Evolutionary conservation across 2,329 filamentous ascomycete genomes (phyloP).

Genomic region (Xylaria sp.): DNA sequence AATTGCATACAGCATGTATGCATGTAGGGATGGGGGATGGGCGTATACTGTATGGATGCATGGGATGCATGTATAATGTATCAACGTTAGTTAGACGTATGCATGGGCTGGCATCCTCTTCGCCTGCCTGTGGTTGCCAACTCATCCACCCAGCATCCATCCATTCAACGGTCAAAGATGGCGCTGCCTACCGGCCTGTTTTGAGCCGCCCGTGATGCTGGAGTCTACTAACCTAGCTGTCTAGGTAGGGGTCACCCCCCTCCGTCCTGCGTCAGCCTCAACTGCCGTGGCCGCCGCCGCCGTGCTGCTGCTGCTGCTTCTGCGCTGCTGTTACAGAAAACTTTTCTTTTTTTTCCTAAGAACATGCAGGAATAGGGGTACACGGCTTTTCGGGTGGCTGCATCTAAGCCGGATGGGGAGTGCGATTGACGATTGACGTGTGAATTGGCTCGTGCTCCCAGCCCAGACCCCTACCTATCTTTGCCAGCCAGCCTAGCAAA

Average conservation of each 20-base stretch:
- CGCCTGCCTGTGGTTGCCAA: neutral
- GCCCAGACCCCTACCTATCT: no score
- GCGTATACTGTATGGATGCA: neutral
- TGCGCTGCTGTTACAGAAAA: neutral
- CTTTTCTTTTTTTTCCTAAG: neutral
- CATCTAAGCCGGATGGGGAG: neutral
- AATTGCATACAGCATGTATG: neutral
- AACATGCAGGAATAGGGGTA: neutral
- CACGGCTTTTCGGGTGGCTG: neutral
- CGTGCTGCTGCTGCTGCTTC: no score
- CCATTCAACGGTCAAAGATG: neutral
- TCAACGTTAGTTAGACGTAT: no score
- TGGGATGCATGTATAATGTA: no score
- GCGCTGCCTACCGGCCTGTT: neutral
- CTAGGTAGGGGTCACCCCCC: no score
- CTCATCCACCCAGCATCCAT: neutral
- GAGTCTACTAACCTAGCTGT: no score
- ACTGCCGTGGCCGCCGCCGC: neutral
- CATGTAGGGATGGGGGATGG: neutral
- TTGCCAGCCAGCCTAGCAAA: no score
- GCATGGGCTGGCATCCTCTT: neutral
- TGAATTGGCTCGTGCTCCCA: no score
- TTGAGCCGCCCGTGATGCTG: no score
- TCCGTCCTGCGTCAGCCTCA: neutral
- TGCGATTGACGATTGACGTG: neutral